Base-by-base conservation (phyloP, 108 stramenopile genomes). In the Nitzschia inconspicua region DNA sequence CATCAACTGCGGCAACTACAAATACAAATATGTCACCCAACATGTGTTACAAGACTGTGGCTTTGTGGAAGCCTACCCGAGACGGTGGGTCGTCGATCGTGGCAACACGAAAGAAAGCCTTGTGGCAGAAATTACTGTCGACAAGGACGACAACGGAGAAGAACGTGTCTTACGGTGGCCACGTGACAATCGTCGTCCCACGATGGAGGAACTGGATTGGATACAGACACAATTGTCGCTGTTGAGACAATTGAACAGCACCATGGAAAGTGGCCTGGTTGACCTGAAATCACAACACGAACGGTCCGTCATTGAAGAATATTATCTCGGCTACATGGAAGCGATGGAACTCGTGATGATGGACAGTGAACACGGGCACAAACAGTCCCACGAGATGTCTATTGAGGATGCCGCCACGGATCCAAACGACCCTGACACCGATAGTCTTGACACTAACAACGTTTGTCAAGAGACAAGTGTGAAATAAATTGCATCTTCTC, bases 41-140 rank as follows among this genome's bases (percentile, higher is more conserved):
- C 77, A 85, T 23, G 76, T 93, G 9, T 70, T 93, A 19, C 50
- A 65, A 10, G 73, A 83, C 53, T 89, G 60, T 77, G 91, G 91
- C 18, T 93, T 93, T 59, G 85, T 93, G 1, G 91, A 93, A 65
- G n/a, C 20, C 8, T 80, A 68, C 51, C 91, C 91, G 4, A 54
- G 53, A 31, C 34, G 53, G 16, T 54, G 34, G 9, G 4, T 3
- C 3, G n/a, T n/a, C n/a, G n/a, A n/a, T n/a, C n/a, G n/a, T n/a
- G n/a, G n/a, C n/a, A n/a, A n/a, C n/a, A n/a, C n/a, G n/a, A n/a
- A n/a, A n/a, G n/a, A n/a, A n/a, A n/a, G n/a, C n/a, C n/a, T 54
- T 9, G 53, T 54, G 5, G 53, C 35, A 34, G 53, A 54, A 32
- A n/a, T n/a, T n/a, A n/a, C n/a, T n/a, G 34, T 54, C 3, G 53